Percentiles rank a stretch among this genome's conserved stretches.
These are phyloP conservation scores for Tetradesmus lagerheimii DNA, from an alignment of 139 green algal genomes.

Conservation along the genomic window DNA sequence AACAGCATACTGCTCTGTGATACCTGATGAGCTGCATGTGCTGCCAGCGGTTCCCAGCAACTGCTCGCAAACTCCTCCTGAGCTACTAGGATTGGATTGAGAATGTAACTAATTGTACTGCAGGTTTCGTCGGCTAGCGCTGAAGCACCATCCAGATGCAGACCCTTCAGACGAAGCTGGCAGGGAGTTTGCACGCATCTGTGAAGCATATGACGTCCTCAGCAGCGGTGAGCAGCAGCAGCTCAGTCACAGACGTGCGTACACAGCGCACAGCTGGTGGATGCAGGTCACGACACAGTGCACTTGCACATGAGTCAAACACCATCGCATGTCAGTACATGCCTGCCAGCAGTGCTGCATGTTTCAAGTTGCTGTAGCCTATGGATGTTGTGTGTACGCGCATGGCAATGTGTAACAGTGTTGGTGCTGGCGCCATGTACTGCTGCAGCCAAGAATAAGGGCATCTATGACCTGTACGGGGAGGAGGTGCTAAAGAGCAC, in stretches of 20 bases:
- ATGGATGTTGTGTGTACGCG: neutral
- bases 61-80: neutral
- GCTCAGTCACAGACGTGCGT: neutral
- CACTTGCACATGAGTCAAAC: neutral
- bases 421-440: neutral
- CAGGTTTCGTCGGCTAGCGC: conserved; percentile 76
- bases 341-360: neutral
- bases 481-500: conserved; percentile 76
- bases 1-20: neutral
- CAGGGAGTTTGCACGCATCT: conserved; percentile 68
- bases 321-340: neutral
- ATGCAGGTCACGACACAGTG: too few relatives aligned
- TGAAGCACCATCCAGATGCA: conserved; percentile 86
- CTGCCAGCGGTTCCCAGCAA: neutral
- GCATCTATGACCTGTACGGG: conserved; percentile 80
- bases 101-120: neutral
- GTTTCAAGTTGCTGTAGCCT: neutral
- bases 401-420: too few relatives aligned
- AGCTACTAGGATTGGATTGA: neutral
- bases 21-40: neutral
- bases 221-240: conserved; percentile 67
- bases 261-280: too few relatives aligned
- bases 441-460: conserved; percentile 76
- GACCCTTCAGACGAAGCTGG: conserved; percentile 46
- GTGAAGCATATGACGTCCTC: conserved; percentile 85